These are phyloP conservation scores for Aspergillus nidulans DNA, from an alignment of 495 filamentous ascomycete species.

Conservation along the genomic window DNA sequence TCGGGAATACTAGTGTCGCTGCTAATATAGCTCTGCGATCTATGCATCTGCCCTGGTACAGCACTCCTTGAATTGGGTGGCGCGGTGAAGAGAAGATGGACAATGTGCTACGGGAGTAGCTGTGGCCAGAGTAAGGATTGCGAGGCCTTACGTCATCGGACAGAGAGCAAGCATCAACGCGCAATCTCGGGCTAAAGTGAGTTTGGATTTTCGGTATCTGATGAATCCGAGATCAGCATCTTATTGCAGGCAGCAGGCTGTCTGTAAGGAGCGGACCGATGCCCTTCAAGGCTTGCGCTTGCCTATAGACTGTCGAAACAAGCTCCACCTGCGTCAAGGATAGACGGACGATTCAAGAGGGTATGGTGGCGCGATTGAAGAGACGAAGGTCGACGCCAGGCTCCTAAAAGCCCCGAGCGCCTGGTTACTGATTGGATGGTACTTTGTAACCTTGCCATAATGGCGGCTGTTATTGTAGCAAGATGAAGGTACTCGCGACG, in stretches of 20 bases:
- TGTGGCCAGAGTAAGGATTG: neutral
- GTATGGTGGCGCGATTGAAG: conserved; percentile 5
- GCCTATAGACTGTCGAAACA: conserved; percentile 5
- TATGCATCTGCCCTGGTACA: neutral
- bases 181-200: neutral
- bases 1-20: neutral
- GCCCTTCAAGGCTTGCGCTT: neutral
- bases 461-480: neutral
- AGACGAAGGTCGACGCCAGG: neutral
- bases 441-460: neutral
- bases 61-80: no score
- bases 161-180: neutral
- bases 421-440: neutral
- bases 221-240: neutral
- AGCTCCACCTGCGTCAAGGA: conserved; percentile 4
- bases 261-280: neutral
- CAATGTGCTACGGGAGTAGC: neutral
- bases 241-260: neutral
- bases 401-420: conserved; percentile 3
- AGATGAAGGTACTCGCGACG: neutral
- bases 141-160: neutral
- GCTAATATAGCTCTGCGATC: neutral
- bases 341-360: neutral
- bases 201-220: neutral
- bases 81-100: neutral